Evolutionary conservation across 768 basidiomycete species (phyloP).

Genomic region (Naganishia vaughanmartiniae): DNA sequence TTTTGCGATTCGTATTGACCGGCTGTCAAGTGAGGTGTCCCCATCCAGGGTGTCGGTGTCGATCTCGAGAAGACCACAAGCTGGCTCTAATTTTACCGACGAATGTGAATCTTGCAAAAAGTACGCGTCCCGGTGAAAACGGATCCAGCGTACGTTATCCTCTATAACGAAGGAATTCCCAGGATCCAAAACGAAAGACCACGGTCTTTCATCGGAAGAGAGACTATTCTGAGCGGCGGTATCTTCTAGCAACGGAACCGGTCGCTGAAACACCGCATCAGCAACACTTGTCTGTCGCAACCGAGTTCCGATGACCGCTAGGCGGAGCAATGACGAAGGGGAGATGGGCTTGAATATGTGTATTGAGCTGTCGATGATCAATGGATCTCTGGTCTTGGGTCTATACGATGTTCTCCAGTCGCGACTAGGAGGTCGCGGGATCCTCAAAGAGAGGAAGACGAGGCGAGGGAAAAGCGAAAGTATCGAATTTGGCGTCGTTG

Average conservation of each 20-base stretch:
- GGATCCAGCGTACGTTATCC: neutral
- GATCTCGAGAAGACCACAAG: neutral
- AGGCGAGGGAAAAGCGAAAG: neutral
- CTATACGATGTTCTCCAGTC: neutral
- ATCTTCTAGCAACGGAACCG: neutral
- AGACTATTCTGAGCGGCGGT: too few relatives aligned
- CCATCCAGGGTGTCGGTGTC: neutral
- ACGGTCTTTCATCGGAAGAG: neutral
- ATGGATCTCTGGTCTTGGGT: neutral
- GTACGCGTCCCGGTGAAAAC: neutral
- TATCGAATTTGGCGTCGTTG: neutral
- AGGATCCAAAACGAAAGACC: neutral
- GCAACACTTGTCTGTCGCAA: neutral
- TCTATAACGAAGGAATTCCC: neutral
- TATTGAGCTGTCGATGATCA: neutral
- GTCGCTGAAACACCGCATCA: neutral
- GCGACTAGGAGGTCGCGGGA: neutral
- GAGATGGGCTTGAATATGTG: neutral
- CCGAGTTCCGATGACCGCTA: neutral
- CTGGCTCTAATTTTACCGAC: neutral
- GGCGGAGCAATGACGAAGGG: neutral
- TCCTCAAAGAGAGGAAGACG: neutral
- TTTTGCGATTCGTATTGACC: neutral
- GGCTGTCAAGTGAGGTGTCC: neutral
- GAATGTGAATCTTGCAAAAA: neutral